phyloP scores from a whole-genome alignment of 129 eudicot genomes.

The Deinandra increscens region DNA sequence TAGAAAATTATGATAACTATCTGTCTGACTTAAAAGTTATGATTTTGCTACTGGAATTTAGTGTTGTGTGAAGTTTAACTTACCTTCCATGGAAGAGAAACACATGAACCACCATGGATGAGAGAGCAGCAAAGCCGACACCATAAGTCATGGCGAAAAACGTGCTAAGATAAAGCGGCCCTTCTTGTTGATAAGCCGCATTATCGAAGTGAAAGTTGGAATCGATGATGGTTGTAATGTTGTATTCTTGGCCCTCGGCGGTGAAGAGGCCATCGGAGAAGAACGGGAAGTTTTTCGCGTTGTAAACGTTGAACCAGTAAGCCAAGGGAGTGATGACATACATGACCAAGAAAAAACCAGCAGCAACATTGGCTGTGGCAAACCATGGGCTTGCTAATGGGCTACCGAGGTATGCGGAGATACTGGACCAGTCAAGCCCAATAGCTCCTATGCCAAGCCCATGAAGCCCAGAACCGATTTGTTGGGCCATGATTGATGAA shows the following conservation, averaged over 20 bases:
- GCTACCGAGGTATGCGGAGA: slow-evolving; percentile 88
- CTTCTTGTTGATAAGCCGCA: slow-evolving; percentile 66
- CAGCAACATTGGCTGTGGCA: slow-evolving; percentile 95
- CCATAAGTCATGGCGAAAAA: slow-evolving; percentile 97
- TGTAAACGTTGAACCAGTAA: slow-evolving; percentile 77
- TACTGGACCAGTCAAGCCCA: slow-evolving; percentile 88
- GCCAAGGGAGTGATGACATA: slow-evolving; percentile 78
- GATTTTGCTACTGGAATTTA: no score
- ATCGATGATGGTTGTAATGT: slow-evolving; percentile 74
- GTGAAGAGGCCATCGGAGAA: slow-evolving; percentile 69
- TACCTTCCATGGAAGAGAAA: slow-evolving; percentile 94
- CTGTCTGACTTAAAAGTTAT: no score
- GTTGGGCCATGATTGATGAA: slow-evolving; percentile 75
- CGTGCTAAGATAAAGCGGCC: slow-evolving; percentile 83
- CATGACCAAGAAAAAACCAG: slow-evolving; percentile 81
- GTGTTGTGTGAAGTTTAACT: neutral
- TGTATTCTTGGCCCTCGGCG: slow-evolving; percentile 59
- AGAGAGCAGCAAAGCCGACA: slow-evolving; percentile 87
- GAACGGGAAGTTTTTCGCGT: slow-evolving; percentile 81
- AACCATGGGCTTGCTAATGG: slow-evolving; percentile 98
- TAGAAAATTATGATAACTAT: no score
- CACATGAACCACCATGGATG: slow-evolving; percentile 83
- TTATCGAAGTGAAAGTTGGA: slow-evolving; percentile 66
- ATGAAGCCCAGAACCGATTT: slow-evolving; percentile 80
- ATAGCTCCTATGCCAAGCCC: slow-evolving; percentile 84